Conservation (phyloP, 257 asterid genomes). For the Eucommia ulmoides region DNA sequence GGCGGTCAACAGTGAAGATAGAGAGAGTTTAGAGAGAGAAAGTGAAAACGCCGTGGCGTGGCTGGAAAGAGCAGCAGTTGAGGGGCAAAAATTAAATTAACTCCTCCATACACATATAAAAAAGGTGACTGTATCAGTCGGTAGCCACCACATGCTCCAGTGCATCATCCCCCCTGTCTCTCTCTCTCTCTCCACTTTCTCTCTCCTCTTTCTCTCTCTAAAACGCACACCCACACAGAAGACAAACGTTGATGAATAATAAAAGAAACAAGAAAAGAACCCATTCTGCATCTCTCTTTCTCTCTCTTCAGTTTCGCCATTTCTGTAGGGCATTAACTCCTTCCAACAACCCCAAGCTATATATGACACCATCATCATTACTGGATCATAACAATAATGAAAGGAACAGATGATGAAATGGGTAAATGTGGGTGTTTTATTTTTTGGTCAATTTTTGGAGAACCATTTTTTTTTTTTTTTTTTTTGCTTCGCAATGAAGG, state of each 20-base stretch:
- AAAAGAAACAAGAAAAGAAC: conserved; percentile 9
- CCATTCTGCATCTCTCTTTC: too few species aligned
- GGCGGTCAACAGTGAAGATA: conserved; percentile 20
- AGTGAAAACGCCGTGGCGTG: conserved; percentile 35
- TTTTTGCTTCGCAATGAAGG: too few species aligned
- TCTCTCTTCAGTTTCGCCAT: too few species aligned
- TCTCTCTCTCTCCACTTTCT: not conserved
- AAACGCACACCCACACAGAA: too few species aligned
- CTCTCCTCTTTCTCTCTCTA: not conserved
- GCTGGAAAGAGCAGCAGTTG: conserved; percentile 39
- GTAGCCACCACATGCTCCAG: not conserved
- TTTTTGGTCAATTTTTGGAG: too few species aligned
- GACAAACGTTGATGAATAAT: conserved; percentile 4
- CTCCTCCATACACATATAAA: conserved; percentile 4
- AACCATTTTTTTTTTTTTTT: too few species aligned
- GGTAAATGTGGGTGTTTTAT: too few species aligned
- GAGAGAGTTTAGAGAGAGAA: conserved; percentile 7
- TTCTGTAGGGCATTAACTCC: too few species aligned
- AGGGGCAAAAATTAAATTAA: conserved; percentile 6
- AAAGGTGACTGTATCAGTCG: not conserved
- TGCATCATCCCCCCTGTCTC: not conserved
- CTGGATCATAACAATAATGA: too few species aligned
- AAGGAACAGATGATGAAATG: too few species aligned
- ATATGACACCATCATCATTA: too few species aligned
- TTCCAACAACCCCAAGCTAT: too few species aligned